A percentile compares a stretch with the other conserved stretches of the same genome.
Conservation (phyloP, 2,329 filamentous ascomycete genomes). For the Diaporthe citrichinensis region DNA sequence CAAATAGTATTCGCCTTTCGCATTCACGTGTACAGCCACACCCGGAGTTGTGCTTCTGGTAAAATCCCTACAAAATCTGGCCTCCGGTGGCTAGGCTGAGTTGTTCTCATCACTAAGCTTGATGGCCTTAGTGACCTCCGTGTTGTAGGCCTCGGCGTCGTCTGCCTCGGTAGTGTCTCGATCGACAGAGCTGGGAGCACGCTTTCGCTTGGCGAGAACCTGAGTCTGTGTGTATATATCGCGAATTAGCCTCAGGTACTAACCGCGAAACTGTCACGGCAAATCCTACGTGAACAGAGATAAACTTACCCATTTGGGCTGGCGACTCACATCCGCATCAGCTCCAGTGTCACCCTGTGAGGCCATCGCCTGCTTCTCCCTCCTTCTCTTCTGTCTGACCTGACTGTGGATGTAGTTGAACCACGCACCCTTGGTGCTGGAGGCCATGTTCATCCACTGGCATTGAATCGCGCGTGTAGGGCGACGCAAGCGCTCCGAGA, state of each 20-base stretch:
- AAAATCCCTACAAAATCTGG: not conserved
- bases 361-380: not conserved
- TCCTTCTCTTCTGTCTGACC: not conserved
- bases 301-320: not conserved
- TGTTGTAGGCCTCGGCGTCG: too few species aligned
- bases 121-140: not conserved
- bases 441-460: not conserved
- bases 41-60: not conserved
- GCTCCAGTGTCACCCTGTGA: not conserved
- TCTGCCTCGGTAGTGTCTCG: not conserved
- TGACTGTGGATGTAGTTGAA: not conserved
- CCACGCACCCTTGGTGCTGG: not conserved
- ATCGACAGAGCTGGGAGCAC: too few species aligned
- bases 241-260: not conserved
- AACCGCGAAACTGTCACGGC: not conserved
- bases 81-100: not conserved
- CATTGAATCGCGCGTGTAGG: not conserved
- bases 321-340: not conserved
- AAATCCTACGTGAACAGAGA: not conserved
- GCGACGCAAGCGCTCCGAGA: not conserved
- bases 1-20: not conserved
- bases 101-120: not conserved
- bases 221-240: not conserved
- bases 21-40: not conserved
- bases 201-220: not conserved